Evolutionary conservation across 1,284 basidiomycete genomes (phyloP).

Genomic region (Thecaphora thlaspeos): DNA sequence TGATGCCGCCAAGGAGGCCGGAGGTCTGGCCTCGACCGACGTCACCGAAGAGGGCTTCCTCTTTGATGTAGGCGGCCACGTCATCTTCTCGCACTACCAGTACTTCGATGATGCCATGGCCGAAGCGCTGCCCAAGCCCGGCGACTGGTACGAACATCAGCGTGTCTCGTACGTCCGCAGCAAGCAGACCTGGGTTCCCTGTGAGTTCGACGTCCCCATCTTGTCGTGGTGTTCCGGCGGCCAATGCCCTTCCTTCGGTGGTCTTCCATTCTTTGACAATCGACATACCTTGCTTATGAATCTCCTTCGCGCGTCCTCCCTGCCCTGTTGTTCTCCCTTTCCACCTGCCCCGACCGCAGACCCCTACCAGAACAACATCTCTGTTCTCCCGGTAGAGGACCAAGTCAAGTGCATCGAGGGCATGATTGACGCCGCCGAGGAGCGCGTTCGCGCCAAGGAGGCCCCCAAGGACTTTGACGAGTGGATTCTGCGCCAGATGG

Average conservation of each 20-base stretch:
- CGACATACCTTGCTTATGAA: too few relatives aligned
- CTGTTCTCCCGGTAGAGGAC: constrained; percentile 61
- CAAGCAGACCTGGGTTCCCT: constrained; percentile 62
- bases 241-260: too few relatives aligned
- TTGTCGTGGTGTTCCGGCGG: too few relatives aligned
- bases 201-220: constrained; percentile 32
- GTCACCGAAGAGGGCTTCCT: constrained; percentile 63
- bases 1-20: constrained; percentile 60
- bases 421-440: constrained; percentile 60
- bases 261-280: too few relatives aligned
- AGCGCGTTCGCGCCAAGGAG: constrained; percentile 55
- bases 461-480: constrained; percentile 61
- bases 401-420: constrained; percentile 63
- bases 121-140: constrained; percentile 60
- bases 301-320: too few relatives aligned
- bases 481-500: constrained; percentile 64
- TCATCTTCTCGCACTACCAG: constrained; percentile 64
- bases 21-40: constrained; percentile 63
- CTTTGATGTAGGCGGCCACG: constrained; percentile 64
- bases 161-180: constrained; percentile 63
- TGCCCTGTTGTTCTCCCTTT: neutral
- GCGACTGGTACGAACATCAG: constrained; percentile 63
- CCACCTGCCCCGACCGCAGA: constrained; percentile 5
- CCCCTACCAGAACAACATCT: constrained; percentile 63
- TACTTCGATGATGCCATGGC: constrained; percentile 63